Evolutionary conservation across 495 filamentous ascomycete species (phyloP), one percentile per base, ranked within the genome.

Genomic region (Podospora sp.): DNA sequence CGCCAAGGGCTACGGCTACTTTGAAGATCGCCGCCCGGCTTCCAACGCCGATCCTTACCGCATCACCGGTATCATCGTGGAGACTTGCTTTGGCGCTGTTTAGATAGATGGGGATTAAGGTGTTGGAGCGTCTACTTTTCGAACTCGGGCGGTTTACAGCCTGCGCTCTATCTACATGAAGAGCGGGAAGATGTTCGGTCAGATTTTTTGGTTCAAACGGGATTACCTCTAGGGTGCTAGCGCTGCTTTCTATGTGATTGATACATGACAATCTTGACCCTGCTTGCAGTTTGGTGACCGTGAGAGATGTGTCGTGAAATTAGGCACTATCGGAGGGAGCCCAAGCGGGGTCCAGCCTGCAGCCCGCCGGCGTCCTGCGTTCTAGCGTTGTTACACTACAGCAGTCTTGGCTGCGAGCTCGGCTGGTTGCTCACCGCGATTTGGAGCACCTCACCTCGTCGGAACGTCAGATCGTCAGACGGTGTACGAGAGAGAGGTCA

Each of bases 1-100:
- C 62, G 92, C 92, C 79, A 93, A 97, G 79, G 93, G 93, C 80
- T 96, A 92, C 83, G 95, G 95, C 71, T 99, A 99, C 87, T 97
- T 99, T 70, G 95, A 99, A 85, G 95, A 99, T 73, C 89, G 95
- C 76, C 86, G 95, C 72, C 95, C 95, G 55, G 95, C 95, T 53
- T 94, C 90, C 76, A 99, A 99, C 78, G 95, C 89, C 69, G 93
- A 96, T 81, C 95, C 95, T 26, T 99, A 99, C 84, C 94, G 68
- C 57, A 73, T 77, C 56, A 76, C 74, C 11, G 8, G 40, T 18
- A 46, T 46, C 14, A 46, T 46, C 40, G 40, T 46, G 40, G 40
- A 46, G 40, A 46, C 40, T 2, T 46, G 40, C 40, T 46, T 46
- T 46, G 40, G 40, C 12, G 40, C 40, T 46, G 40, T 46, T 46